Base-by-base conservation (phyloP, 1,284 basidiomycete genomes). In the Takashimella koratensis region DNA sequence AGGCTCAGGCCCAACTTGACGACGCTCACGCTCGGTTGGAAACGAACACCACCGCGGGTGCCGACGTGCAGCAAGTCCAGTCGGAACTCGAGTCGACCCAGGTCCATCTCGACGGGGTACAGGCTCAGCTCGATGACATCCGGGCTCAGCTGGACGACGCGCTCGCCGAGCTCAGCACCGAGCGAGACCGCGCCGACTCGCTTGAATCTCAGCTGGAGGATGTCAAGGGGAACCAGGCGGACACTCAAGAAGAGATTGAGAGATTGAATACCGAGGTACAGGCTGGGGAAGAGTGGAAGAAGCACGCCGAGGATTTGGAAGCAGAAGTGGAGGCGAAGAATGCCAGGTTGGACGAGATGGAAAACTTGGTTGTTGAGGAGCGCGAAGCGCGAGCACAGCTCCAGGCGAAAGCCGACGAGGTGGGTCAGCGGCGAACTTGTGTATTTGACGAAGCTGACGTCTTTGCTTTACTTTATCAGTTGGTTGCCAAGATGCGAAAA, bases 371-470 rank as follows among this genome's bases (percentile, higher is more conserved):
- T 10, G 53, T 58, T 27, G 47, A 50, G 25, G 59, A 62, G 45
- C 39, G 20, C 21, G 24, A 41, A 22, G 44, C 50, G 16, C 25
- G 56, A 19, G 79, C 81, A 19, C 72, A 77, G 41, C 75, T 84
- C 20, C 6, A 52, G 24, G 43, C 54, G 3, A 30, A 56, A 21
- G 40, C 49, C 13, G 47, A 49, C 13, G 16, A 43, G 42, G n/a
- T 49, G 19, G 26, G 25, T 16, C 26, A 49, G 3, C 39, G 46
- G 19, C n/a, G 23, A 20, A 26, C 40, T 10, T 44, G 44, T 5
- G 8, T 52, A 23, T 41, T 52, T 3, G 42, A 48, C 26, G 47
- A n/a, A n/a, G n/a, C n/a, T n/a, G n/a, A n/a, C n/a, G n/a, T n/a
- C n/a, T n/a, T n/a, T n/a, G n/a, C n/a, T n/a, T n/a, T n/a, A n/a